Conservation (phyloP, 306 rosid species). For the Cicer chorassanicum region DNA sequence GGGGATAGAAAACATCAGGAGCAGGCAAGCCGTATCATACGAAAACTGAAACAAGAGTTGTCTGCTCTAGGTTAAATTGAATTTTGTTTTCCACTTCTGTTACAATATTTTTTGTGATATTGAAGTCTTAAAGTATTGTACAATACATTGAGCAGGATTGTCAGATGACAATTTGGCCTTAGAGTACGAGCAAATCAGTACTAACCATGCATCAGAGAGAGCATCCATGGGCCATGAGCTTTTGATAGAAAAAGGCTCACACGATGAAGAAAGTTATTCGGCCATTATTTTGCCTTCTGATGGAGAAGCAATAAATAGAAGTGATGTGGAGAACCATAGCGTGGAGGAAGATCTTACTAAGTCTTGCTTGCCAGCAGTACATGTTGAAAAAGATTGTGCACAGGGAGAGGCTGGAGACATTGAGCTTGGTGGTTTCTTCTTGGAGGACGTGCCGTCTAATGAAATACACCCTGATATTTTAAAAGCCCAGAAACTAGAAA, state of each 20-base stretch:
- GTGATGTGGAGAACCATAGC: slow-evolving; percentile 46
- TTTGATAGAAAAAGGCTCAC: slow-evolving; percentile 39
- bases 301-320: slow-evolving; percentile 44
- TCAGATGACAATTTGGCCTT: slow-evolving; percentile 68
- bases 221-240: slow-evolving; percentile 47
- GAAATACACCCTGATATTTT: slow-evolving; percentile 58
- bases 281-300: slow-evolving; percentile 47
- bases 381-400: slow-evolving; percentile 52
- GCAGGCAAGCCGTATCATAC: slow-evolving; percentile 70
- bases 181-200: slow-evolving; percentile 64
- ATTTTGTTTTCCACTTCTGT: slow-evolving; percentile 38
- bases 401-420: slow-evolving; percentile 68
- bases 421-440: slow-evolving; percentile 83
- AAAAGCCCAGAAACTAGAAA: slow-evolving; percentile 70
- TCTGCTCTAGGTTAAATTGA: slow-evolving; percentile 65
- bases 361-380: slow-evolving; percentile 44
- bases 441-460: slow-evolving; percentile 61
- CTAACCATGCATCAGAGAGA: slow-evolving; percentile 51
- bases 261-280: slow-evolving; percentile 41
- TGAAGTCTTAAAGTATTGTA: slow-evolving; percentile 38
- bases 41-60: slow-evolving; percentile 83
- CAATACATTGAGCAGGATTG: slow-evolving; percentile 62
- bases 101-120: slow-evolving; percentile 41
- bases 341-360: slow-evolving; percentile 48
- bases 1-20: slow-evolving; percentile 77